Conservation (phyloP, 495 filamentous ascomycete genomes). For the Cairneyella variabilis region DNA sequence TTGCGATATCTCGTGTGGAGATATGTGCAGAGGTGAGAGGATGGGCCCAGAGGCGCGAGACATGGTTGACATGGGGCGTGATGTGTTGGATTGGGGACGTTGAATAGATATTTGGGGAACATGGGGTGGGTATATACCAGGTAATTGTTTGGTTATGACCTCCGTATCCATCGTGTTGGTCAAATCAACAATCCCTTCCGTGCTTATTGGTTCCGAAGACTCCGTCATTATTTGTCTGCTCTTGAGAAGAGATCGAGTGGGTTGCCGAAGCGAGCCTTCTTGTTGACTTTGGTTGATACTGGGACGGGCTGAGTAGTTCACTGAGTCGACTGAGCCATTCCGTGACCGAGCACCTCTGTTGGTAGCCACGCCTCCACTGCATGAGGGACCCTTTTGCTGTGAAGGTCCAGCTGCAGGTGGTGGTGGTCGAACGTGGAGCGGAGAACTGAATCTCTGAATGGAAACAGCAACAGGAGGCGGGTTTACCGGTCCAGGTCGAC, state of each 20-base stretch:
- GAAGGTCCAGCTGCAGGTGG: not conserved
- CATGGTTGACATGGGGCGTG: not conserved
- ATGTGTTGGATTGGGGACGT: not conserved
- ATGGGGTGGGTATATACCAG: constrained; percentile 19
- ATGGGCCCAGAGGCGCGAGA: not conserved
- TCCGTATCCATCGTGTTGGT: constrained; percentile 21
- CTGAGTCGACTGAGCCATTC: not conserved
- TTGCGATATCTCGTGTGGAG: not conserved
- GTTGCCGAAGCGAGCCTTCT: not conserved
- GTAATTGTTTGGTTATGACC: constrained; percentile 15
- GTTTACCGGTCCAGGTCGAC: not conserved
- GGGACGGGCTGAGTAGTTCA: no score
- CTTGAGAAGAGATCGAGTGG: no score
- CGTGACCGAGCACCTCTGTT: not conserved
- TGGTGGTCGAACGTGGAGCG: not conserved
- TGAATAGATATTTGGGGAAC: constrained; percentile 2
- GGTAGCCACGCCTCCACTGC: no score
- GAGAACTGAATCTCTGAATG: not conserved
- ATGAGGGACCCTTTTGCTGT: not conserved
- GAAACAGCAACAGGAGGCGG: not conserved
- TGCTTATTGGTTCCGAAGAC: constrained; percentile 8
- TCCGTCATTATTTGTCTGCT: constrained; percentile 8
- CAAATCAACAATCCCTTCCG: constrained; percentile 16
- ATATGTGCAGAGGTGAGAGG: constrained; percentile 4
- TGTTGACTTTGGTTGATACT: no score